Evolutionary conservation across 164 flowering plant species (phyloP), one percentile per base, ranked within the genome.

Genomic region (Umbellularia californica): DNA sequence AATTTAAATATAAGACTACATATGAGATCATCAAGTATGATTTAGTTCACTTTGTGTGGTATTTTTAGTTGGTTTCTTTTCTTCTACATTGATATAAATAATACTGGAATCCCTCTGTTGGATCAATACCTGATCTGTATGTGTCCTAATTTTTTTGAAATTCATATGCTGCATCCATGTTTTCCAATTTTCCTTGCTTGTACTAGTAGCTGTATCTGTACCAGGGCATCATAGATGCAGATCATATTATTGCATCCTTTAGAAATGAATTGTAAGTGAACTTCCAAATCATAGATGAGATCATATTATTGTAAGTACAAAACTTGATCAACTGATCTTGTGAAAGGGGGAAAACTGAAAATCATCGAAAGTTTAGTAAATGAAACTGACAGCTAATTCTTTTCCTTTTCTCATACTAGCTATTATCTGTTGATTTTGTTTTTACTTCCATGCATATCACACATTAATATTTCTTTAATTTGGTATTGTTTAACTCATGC

Each of bases 401-500:
- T 58, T 5, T 1, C 19, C 22, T 58, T 58, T 15, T 58, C 19
- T 58, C 5, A 0, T 58, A n/a, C 4, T n/a, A 7, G 63, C 19
- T n/a, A 3, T 58, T 58, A 19, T 30, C 27, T 19, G 10, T n/a
- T 60, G 50, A 41, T 20, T 63, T 2, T 11, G 20, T 19, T 35
- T 35, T 14, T 10, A 33, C 28, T 12, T 22, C 63, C 73, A 52
- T 41, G 25, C 60, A 58, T 35, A 58, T 58, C 25, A 41, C 60
- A 55, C 60, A 55, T 41, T 50, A 5, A 55, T 24, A 52, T 25
- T 30, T 12, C 58, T 33, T 50, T 51, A 55, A 55, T 69, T 47
- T 58, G n/a, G 47, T 22, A 70, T 27, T 51, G 30, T 72, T 66
- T 15, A 33, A 66, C 50, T 41, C 47, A 68, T 77, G 79, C 88